These are phyloP conservation scores for Pseudogymnoascus destructans DNA, from an alignment of 2,329 filamentous ascomycete species.

Conservation along the genomic window DNA sequence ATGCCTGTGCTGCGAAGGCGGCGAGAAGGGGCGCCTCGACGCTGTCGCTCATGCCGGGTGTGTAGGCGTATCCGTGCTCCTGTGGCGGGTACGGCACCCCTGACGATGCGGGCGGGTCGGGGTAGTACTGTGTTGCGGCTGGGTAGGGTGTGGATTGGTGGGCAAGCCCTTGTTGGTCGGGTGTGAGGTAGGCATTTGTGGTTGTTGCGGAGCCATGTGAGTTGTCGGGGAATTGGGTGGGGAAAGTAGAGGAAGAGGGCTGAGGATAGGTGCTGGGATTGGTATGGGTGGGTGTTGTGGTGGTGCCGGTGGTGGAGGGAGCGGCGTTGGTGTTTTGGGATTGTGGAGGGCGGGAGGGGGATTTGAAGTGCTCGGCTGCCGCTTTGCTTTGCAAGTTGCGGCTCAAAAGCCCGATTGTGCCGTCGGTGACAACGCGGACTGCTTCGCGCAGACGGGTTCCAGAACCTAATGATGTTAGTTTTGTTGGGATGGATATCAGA, in stretches of 20 bases:
- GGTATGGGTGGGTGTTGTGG: not conserved
- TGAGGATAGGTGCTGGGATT: conserved; percentile 10
- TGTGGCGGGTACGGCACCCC: conserved; percentile 18
- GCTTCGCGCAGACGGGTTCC: conserved; percentile 35
- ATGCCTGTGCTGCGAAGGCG: conserved; percentile 19
- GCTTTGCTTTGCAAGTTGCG: conserved; percentile 28
- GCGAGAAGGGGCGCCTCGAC: conserved; percentile 21
- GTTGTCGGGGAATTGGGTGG: conserved; percentile 12
- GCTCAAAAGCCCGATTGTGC: conserved; percentile 34
- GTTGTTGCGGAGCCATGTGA: conserved; percentile 11
- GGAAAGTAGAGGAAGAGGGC: conserved; percentile 6
- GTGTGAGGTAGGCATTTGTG: conserved; percentile 14
- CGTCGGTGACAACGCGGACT: conserved; percentile 36
- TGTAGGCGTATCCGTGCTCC: conserved; percentile 17
- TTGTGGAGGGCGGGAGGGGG: not conserved
- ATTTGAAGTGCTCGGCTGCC: not conserved
- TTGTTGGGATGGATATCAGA: not conserved
- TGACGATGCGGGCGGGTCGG: conserved; percentile 15
- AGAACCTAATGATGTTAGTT: conserved; percentile 28
- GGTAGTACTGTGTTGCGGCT: conserved; percentile 24
- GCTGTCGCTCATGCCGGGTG: conserved; percentile 12
- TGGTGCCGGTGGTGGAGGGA: not conserved
- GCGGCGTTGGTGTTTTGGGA: conserved; percentile 1
- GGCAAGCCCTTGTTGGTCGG: conserved; percentile 15
- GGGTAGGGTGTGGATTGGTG: conserved; percentile 24